These are phyloP conservation scores for Rosa persica DNA, from an alignment of 306 rosid species.

Conservation along the genomic window DNA sequence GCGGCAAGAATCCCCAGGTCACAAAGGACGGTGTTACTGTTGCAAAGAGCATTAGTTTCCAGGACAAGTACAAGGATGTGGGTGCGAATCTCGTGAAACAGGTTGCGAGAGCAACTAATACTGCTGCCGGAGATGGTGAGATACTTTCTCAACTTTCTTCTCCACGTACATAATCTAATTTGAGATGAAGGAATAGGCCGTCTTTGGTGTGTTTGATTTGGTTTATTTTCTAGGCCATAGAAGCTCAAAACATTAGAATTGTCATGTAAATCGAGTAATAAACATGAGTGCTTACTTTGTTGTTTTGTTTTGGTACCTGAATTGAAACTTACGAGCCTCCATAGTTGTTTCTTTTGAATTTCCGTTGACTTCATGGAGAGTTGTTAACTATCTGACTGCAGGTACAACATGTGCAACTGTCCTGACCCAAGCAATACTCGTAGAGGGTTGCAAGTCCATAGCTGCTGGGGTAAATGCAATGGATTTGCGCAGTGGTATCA, in stretches of 20 bases:
- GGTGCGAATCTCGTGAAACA: constrained; percentile 90
- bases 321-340: not conserved
- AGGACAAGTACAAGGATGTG: constrained; percentile 68
- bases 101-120: constrained; percentile 90
- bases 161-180: not conserved
- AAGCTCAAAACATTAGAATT: not conserved
- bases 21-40: constrained; percentile 97
- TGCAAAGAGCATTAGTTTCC: constrained; percentile 78
- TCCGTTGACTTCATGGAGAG: constrained; percentile 9
- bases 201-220: not conserved
- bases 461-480: constrained; percentile 93
- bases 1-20: constrained; percentile 55
- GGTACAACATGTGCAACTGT: constrained; percentile 98
- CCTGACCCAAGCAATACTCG: constrained; percentile 88
- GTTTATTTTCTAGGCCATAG: not conserved
- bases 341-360: not conserved
- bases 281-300: not conserved
- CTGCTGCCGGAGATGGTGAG: constrained; percentile 89
- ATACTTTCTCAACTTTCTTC: constrained; percentile 6
- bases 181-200: not conserved
- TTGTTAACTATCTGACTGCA: constrained; percentile 40
- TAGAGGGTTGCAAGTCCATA: constrained; percentile 85
- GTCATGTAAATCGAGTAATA: not conserved
- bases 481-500: constrained; percentile 89
- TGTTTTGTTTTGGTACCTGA: not conserved